Conservation (phyloP, 225 moss, liverwort and hornwort species). For the Polytrichum commune region DNA sequence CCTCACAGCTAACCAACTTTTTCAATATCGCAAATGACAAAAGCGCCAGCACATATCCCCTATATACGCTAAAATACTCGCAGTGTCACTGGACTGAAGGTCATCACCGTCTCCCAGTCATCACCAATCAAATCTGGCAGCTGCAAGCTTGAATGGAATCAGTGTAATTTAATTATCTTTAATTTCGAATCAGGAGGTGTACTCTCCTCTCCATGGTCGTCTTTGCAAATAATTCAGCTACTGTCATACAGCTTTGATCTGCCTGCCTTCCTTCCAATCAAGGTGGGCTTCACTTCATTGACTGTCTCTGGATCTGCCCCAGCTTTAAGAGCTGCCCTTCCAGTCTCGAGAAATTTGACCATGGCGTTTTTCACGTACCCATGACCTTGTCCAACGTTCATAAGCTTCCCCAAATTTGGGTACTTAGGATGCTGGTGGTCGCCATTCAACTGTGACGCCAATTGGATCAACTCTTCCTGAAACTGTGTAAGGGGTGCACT, state of each 20-base stretch:
- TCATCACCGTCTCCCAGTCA: conserved; percentile 1
- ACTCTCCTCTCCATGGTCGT: conserved; percentile 3
- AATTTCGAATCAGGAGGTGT: not conserved
- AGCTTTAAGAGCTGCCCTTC: conserved; percentile 56
- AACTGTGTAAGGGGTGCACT: conserved; percentile 80
- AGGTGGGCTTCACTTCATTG: conserved; percentile 44
- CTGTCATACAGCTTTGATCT: conserved; percentile 29
- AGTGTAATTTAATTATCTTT: not conserved
- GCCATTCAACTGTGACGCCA: conserved; percentile 93
- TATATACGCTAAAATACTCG: not conserved
- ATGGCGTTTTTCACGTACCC: conserved; percentile 67
- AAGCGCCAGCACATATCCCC: conserved; percentile 10
- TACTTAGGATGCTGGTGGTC: conserved; percentile 66
- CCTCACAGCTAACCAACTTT: not conserved
- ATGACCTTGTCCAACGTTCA: conserved; percentile 83
- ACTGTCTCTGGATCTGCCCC: conserved; percentile 72
- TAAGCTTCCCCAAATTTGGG: conserved; percentile 70
- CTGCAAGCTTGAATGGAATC: not conserved
- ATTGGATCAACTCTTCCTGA: conserved; percentile 87
- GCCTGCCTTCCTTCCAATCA: conserved; percentile 30
- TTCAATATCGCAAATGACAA: conserved; percentile 24
- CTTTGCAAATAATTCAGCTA: conserved; percentile 13
- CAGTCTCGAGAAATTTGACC: conserved; percentile 66
- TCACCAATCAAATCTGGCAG: conserved; percentile 1
- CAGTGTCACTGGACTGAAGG: conserved; percentile 34